Base-by-base conservation (phyloP, 169 alveolate species). In the Eimeria nieschulzi region DNA sequence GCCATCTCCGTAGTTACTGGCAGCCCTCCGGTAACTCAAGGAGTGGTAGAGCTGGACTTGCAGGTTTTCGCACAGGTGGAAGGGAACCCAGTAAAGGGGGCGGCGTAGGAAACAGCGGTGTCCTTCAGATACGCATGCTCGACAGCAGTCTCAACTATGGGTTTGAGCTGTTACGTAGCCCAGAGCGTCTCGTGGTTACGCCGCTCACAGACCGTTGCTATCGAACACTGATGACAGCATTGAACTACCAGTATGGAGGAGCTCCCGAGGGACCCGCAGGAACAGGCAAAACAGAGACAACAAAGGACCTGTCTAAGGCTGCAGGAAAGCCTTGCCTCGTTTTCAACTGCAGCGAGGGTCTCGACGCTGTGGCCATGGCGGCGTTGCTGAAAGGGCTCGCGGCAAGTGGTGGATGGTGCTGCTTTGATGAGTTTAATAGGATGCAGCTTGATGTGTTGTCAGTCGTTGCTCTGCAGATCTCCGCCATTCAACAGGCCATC, bases 201-300 rank as follows among this genome's bases (percentile, higher is more conserved):
- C 99, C 99, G 25, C 95, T 97, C 76, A 97, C 98, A 25, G 98
- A 97, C 87, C 96, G 98, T 78, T 97, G 99, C 94, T 92, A 94
- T 66, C 95, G 98, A 82, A 97, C 98, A 59, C 94, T 97, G 56
- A 96, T 96, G 96, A 97, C 98, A 7, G 99, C 99, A n/a, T 87
- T 96, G 84, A 95, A 96, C 78, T 95, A 96, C 78, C 95, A 95
- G 91, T 97, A 96, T 92, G 99, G 99, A n/a, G 99, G 99, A 9
- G 99, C 98, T 5, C 99, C 98, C n/a, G 99, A 97, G 55, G 99
- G 99, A 2, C 99, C 98, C 5, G 99, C 99, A 3, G 99, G 99
- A n/a, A 98, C 99, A 6, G 99, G 99, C 23, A 98, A 98, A 96
- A 98, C 99, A 66, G 99, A 97, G 95, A 97, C 99, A 64, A 98